Percentiles rank a stretch among this genome's conserved stretches.
Evolutionary conservation across 371 early-diverging fungal genomes (phyloP).

Genomic region (Mucor ambiguus): DNA sequence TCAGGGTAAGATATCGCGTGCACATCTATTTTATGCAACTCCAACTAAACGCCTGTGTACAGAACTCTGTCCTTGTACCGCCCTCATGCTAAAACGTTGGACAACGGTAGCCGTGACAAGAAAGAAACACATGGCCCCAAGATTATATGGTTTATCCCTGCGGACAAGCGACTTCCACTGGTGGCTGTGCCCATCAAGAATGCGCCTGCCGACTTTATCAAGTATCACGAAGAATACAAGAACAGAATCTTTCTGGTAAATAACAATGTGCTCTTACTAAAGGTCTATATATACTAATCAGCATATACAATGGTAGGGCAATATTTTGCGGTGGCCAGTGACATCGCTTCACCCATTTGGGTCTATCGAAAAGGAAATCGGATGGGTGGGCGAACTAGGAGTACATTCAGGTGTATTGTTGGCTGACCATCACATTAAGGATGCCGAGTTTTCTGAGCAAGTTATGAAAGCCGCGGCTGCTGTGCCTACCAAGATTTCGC

Average conservation of each 20-base stretch:
- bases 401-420: constrained; percentile 38
- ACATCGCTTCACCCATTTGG: constrained; percentile 50
- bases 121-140: constrained; percentile 27
- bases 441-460: constrained; percentile 30
- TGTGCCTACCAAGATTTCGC: not conserved
- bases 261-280: not conserved
- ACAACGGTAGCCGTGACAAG: constrained; percentile 28
- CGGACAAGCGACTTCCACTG: constrained; percentile 64
- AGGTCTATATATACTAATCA: not conserved
- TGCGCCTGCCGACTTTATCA: constrained; percentile 36
- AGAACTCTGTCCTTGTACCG: constrained; percentile 36
- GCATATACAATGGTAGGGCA: constrained; percentile 26
- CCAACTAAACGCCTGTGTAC: not conserved
- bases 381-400: constrained; percentile 40
- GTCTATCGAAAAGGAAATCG: constrained; percentile 42
- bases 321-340: constrained; percentile 42
- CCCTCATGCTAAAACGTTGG: constrained; percentile 23
- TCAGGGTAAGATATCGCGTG: constrained; percentile 28
- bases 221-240: constrained; percentile 41
- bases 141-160: constrained; percentile 67
- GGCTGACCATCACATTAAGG: constrained; percentile 45
- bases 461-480: constrained; percentile 19
- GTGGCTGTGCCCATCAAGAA: constrained; percentile 55
- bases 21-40: not conserved
- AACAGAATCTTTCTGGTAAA: constrained; percentile 41